Evolutionary conservation across 768 basidiomycete species (phyloP), one percentile per base, ranked within the genome.

Genomic region (Lactifluus rugatus): DNA sequence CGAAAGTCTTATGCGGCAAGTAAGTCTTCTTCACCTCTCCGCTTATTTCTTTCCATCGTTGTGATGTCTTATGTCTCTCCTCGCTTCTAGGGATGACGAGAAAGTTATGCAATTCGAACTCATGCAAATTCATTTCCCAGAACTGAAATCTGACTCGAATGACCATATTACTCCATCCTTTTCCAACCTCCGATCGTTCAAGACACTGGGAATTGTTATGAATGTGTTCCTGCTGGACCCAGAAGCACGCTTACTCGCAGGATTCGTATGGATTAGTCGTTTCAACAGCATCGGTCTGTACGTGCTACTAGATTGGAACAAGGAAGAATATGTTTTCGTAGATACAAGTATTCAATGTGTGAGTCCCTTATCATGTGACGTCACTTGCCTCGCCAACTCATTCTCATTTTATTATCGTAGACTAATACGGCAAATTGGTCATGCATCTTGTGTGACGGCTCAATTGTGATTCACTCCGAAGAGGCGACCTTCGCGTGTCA

Each of bases 171-270:
- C 48, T 7, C 85, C 85, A 1, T 56, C 71, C 1, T 87, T 87
- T 64, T 78, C 76, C 10, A 76, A 75, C 48, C 76, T 86, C 17
- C 79, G 82, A 17, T 74, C 77, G 11, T 87, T 87, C 64, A 77
- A 77, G 61, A 85, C 82, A 0, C 74, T 76, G 0, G 85, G 85
- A 3, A 78, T 83, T 13, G 85, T 87, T 13, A 86, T 87, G 84
- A 87, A 87, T 62, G 81, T 88, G 25, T 88, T 87, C 66, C 73
- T 88, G 23, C 76, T 88, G 28, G 85, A 87, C 64, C 84, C 85
- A 0, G 74, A 78, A 4, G 74, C 76, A 46, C 72, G 82, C 41
- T 70, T 87, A n/a, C 66, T 87, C 44, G 81, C 82, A 10, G 85
- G 83, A 4, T 87, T 87, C 60, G 78, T 87, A n/a, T 87, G 82